Percentiles rank a stretch among this genome's conserved stretches.
Evolutionary conservation across 192 early-diverging fungal species (phyloP).

Genomic region (Allomyces javanicus): DNA sequence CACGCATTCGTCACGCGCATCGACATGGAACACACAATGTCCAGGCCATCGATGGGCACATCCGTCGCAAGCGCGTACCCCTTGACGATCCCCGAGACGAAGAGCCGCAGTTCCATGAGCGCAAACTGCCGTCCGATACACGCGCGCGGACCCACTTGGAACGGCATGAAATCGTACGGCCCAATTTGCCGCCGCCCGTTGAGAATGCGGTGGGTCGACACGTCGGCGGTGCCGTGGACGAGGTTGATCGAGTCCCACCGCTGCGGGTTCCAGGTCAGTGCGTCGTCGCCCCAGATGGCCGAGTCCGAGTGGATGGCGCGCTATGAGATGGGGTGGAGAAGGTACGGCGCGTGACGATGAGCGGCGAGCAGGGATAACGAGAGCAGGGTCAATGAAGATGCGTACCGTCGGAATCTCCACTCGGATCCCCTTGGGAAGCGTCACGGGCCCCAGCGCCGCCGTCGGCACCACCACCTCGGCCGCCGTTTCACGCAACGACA

Average conservation of each 20-base stretch:
- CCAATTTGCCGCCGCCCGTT: no score
- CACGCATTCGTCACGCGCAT: no score
- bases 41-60: no score
- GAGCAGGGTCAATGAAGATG: background rate
- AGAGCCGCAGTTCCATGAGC: background rate
- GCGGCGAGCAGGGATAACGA: background rate
- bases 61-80: no score
- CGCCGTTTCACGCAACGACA: background rate
- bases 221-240: background rate
- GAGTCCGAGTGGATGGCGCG: background rate
- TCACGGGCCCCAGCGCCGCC: background rate
- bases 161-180: background rate
- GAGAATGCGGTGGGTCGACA: background rate
- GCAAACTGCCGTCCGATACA: background rate
- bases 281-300: background rate
- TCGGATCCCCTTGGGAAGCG: background rate
- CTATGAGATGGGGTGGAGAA: background rate
- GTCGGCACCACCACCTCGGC: background rate
- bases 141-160: background rate
- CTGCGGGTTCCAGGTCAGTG: background rate
- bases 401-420: background rate
- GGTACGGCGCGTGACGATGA: no score
- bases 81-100: background rate
- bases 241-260: background rate
- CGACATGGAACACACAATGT: no score